Evolutionary conservation across 129 eudicot genomes (phyloP).

Genomic region (Deinandra increscens): DNA sequence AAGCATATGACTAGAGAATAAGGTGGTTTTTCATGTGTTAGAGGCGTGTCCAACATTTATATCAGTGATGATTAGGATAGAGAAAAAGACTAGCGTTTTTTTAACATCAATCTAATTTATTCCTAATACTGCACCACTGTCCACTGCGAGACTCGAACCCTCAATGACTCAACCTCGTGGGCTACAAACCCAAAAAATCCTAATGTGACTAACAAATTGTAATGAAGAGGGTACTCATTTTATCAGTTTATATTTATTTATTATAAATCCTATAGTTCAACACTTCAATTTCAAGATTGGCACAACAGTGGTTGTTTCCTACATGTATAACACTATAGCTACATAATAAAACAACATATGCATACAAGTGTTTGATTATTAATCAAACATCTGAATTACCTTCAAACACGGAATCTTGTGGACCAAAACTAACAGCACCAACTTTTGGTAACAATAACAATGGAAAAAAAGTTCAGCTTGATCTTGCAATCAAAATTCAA

Average conservation of each 20-base stretch:
- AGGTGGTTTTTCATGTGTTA: slow-evolving; percentile 37
- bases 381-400: not conserved
- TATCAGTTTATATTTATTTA: too few species aligned
- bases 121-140: too few species aligned
- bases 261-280: not conserved
- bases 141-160: too few species aligned
- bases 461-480: not conserved
- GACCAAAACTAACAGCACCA: not conserved
- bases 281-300: not conserved
- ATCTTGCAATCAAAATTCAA: not conserved
- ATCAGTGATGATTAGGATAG: slow-evolving; percentile 27
- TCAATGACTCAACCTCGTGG: too few species aligned
- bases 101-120: not conserved
- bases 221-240: not conserved
- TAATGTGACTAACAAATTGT: not conserved
- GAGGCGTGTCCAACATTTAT: slow-evolving; percentile 31
- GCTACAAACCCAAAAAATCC: not conserved
- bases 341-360: not conserved
- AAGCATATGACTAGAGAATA: slow-evolving; percentile 11
- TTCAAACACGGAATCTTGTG: not conserved
- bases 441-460: not conserved
- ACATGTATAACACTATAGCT: not conserved
- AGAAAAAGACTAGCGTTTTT: slow-evolving; percentile 9
- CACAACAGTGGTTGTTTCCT: not conserved
- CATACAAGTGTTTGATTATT: not conserved